These are phyloP conservation scores for Candida sanyaensis DNA, from an alignment of 1,139 yeast species.

Conservation along the genomic window DNA sequence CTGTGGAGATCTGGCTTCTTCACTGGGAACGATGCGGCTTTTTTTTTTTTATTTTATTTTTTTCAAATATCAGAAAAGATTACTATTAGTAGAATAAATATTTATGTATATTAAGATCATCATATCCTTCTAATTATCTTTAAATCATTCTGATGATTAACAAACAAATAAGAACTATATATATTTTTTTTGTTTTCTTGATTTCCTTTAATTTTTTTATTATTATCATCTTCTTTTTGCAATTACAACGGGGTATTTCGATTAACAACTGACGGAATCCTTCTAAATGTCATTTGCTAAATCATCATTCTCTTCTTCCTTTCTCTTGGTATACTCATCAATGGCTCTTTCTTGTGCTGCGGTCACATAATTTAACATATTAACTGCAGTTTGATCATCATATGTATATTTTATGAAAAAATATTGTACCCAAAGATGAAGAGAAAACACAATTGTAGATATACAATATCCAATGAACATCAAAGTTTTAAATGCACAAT, in stretches of 20 bases:
- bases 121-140: background rate
- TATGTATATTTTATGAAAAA: constrained; percentile 12
- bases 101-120: background rate
- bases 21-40: no score
- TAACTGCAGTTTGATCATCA: constrained; percentile 13
- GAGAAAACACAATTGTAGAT: constrained; percentile 12
- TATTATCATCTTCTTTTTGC: background rate
- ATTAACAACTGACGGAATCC: no score
- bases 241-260: no score
- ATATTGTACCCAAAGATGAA: constrained; percentile 12
- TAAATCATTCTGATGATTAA: no score
- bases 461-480: constrained; percentile 13
- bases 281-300: no score
- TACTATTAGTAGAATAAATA: background rate
- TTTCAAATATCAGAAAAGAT: background rate
- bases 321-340: constrained; percentile 10
- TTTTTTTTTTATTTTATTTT: no score
- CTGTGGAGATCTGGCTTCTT: no score
- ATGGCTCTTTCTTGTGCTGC: constrained; percentile 14
- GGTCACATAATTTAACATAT: constrained; percentile 12
- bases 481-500: constrained; percentile 7
- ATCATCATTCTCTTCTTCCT: background rate
- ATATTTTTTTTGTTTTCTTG: background rate
- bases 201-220: background rate
- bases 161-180: background rate